Evolutionary conservation across 2,329 filamentous ascomycete species (phyloP).

Genomic region (Teratosphaeria viscida): DNA sequence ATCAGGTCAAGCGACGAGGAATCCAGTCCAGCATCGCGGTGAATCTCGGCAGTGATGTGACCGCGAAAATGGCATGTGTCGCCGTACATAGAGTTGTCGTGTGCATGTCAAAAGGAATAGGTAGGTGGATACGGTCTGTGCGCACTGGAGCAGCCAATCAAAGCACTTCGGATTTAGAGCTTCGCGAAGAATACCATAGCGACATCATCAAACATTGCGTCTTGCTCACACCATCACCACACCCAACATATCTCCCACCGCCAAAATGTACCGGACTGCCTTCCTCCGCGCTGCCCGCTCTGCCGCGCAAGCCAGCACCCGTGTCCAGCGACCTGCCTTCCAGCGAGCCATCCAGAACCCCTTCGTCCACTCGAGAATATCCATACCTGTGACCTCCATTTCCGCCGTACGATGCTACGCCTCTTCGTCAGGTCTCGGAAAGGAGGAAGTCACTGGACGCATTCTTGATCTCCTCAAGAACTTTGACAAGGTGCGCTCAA

Average conservation of each 20-base stretch:
- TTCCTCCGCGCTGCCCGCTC: slow-evolving; percentile 65
- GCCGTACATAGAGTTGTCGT: not conserved
- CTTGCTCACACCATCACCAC: slow-evolving; percentile 2
- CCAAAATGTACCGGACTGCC: slow-evolving; percentile 80
- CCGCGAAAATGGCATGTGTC: too few species aligned
- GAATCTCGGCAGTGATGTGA: too few species aligned
- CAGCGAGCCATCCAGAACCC: slow-evolving; percentile 48
- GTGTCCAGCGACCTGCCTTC: slow-evolving; percentile 40
- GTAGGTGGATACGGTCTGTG: not conserved
- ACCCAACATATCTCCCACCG: slow-evolving; percentile 4
- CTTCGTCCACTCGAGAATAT: slow-evolving; percentile 51
- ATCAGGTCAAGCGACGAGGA: too few species aligned
- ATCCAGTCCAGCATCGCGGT: too few species aligned
- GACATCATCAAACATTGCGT: not conserved
- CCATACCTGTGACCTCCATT: slow-evolving; percentile 53
- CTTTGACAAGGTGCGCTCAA: slow-evolving; percentile 76
- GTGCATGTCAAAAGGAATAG: not conserved
- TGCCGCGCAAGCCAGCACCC: slow-evolving; percentile 28
- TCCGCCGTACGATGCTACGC: slow-evolving; percentile 76
- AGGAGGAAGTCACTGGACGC: slow-evolving; percentile 79
- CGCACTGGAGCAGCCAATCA: not conserved
- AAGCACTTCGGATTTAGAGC: not conserved
- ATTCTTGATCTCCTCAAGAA: slow-evolving; percentile 89
- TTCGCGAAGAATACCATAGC: not conserved
- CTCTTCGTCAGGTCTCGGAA: slow-evolving; percentile 63